Base-by-base conservation (phyloP, 768 basidiomycete genomes). In the Kwoniella heveanensis region DNA sequence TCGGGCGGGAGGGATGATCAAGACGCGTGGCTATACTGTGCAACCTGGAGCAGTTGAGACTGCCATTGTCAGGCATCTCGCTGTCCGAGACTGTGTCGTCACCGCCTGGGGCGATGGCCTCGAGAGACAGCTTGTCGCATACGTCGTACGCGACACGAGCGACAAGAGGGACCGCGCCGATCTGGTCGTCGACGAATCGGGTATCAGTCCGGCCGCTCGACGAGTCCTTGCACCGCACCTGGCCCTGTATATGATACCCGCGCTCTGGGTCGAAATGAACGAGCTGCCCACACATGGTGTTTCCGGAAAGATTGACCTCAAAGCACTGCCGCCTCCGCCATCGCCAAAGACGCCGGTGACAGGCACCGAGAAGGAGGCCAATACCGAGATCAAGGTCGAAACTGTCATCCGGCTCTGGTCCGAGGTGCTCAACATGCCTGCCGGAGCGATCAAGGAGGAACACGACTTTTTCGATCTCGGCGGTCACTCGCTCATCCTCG, bases 391-490 rank as follows among this genome's bases (percentile, higher is more conserved):
- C 39, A 55, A 55, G 44, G 27, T 60, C 7, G 53, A 60, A 21
- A 55, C 32, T 1, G 49, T 65, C 30, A 25, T 55, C 9, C 21
- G 29, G 29, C 37, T 59, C 44, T 65, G 64, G 64, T 50, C 64
- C 50, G 64, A 59, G 17, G 53, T 55, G n/a, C 51, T 65, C 49
- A 53, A 55, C 52, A 65, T 65, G 51, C 58, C 64, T 24, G 12
- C n/a, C 10, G 44, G 47, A 1, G 58, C 58, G 7, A 65, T 65
- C 52, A 54, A 60, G 37, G 51, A 53, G n/a, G 52, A 54, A 19
- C 50, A 60, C 37, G 53, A 44, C n/a, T 65, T 65, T 51, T 65
- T 65, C 57, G 64, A 65, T 46, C 36, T 65, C 21, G 64, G 64
- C 27, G 64, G 64, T 24, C 64, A 65, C 50, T 60, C 57, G 13